Conservation (phyloP, 352 stramenopile species). For the Phytophthora fragariaefolia region DNA sequence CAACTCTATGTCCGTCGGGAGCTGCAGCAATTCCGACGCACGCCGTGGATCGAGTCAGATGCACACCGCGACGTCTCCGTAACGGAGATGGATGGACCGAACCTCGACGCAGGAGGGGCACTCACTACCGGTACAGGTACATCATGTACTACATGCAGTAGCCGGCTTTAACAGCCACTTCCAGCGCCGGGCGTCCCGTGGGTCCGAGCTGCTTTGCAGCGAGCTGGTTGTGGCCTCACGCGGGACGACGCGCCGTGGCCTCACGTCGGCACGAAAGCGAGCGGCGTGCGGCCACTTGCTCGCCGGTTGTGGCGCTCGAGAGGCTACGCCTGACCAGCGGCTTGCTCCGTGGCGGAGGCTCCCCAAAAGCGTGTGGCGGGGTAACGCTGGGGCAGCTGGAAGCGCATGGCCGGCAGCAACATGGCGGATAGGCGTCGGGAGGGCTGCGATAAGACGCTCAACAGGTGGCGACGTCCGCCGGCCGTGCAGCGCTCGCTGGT, state of each 20-base stretch:
- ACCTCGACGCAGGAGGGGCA: not conserved
- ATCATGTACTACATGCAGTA: too few species aligned
- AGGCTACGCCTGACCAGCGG: slow-evolving; percentile 1
- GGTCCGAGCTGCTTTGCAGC: not conserved
- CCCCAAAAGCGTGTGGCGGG: slow-evolving; percentile 32
- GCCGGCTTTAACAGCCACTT: slow-evolving; percentile 7
- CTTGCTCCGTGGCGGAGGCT: slow-evolving; percentile 25
- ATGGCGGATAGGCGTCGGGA: slow-evolving; percentile 33
- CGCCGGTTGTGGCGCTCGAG: slow-evolving; percentile 7
- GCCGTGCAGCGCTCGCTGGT: slow-evolving; percentile 15
- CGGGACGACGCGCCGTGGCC: not conserved
- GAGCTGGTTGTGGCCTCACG: slow-evolving; percentile 10
- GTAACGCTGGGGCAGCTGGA: slow-evolving; percentile 25
- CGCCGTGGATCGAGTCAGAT: slow-evolving; percentile 13
- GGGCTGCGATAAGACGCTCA: slow-evolving; percentile 36
- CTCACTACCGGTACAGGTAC: too few species aligned
- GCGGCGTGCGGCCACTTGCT: slow-evolving; percentile 10
- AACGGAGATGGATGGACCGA: slow-evolving; percentile 5
- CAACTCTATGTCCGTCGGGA: too few species aligned
- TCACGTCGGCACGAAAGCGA: slow-evolving; percentile 3
- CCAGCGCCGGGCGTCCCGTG: not conserved
- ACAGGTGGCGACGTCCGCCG: slow-evolving; percentile 27
- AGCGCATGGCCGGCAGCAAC: slow-evolving; percentile 24
- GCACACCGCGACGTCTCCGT: slow-evolving; percentile 4
- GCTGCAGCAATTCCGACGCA: not conserved